Evolutionary conservation across 2,329 filamentous ascomycete species (phyloP), one percentile per base, ranked within the genome.

Genomic region (Penicillium sp.): DNA sequence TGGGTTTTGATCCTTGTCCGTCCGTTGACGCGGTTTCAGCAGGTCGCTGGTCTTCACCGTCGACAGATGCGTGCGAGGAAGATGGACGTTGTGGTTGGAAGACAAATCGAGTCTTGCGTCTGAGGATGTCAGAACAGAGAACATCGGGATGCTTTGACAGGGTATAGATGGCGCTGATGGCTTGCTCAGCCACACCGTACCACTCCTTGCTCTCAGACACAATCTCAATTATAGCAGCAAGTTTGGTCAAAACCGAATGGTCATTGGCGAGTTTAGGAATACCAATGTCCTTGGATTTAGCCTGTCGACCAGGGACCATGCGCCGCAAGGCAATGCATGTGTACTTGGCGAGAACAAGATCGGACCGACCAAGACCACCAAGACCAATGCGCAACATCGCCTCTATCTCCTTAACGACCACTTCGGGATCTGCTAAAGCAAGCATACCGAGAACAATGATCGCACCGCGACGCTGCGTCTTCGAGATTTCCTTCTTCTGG

Each of bases 391-490:
- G 85, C 16, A 99, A 79, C 83, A 96, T 96, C 0, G 88, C 88
- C 72, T 97, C 93, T 77, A 97, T 95, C 71, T 99, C 93, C 54
- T 89, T 90, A 13, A 96, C 88, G 2, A 95, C 90, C 54, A 99
- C 94, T 59, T 96, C 89, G 0, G 93, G 91, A 57, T 89, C 90
- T 2, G 95, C 94, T 2, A 94, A 86, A 4, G 93, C 92, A 48
- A 99, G 81, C 95, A 99, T 99, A 15, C 95, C 93, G 2, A 99
- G 80, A 6, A 97, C 89, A 59, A 99, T 97, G 68, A 99, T 97
- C 45, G 94, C 87, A 24, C 94, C 94, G 41, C 94, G 84, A 57
- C 94, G 84, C 71, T 97, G 94, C 2, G 86, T 93, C 64, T 86
- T 88, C 0, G 94, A 97, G 42, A 96, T 96, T 52, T 96, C 92